Evolutionary conservation across 1,284 basidiomycete species (phyloP).

Genomic region (Fistulinella cinereoalba): DNA sequence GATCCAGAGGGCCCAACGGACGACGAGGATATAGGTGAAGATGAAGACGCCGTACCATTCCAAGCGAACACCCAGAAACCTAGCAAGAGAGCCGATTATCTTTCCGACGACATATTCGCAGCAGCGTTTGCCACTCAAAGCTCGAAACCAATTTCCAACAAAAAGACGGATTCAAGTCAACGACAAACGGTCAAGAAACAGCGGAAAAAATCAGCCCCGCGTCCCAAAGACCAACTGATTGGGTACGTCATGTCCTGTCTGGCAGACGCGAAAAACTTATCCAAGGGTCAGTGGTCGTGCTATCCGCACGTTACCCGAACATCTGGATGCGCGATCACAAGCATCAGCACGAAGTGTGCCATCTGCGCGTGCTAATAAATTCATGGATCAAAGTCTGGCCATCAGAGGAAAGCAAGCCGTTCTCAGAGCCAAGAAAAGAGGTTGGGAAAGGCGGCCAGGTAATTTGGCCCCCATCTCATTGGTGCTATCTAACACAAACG

Average conservation of each 20-base stretch:
- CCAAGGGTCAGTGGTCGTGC: conserved; percentile 26
- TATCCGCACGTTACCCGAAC: conserved; percentile 29
- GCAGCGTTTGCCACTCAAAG: conserved; percentile 42
- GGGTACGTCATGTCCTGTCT: conserved; percentile 18
- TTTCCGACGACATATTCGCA: conserved; percentile 49
- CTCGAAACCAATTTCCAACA: conserved; percentile 11
- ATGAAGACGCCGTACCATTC: not conserved
- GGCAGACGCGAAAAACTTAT: not conserved
- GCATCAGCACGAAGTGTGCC: conserved; percentile 30
- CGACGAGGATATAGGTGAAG: conserved; percentile 20
- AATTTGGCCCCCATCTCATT: conserved; percentile 1
- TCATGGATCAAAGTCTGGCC: conserved; percentile 29
- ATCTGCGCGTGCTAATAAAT: conserved; percentile 27
- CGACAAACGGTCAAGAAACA: conserved; percentile 23
- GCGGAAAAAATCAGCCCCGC: conserved; percentile 14
- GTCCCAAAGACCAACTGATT: conserved; percentile 29
- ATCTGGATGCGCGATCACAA: conserved; percentile 17
- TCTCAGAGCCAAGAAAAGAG: conserved; percentile 31
- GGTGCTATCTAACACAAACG: not conserved
- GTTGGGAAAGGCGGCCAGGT: conserved; percentile 48
- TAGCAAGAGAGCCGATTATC: conserved; percentile 35
- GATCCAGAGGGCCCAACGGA: conserved; percentile 13
- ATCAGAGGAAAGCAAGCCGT: conserved; percentile 32
- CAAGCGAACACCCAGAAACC: conserved; percentile 3
- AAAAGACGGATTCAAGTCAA: conserved; percentile 7